phyloP scores from a whole-genome alignment of 2,329 filamentous ascomycete genomes.

The Trichoderma sp. region DNA sequence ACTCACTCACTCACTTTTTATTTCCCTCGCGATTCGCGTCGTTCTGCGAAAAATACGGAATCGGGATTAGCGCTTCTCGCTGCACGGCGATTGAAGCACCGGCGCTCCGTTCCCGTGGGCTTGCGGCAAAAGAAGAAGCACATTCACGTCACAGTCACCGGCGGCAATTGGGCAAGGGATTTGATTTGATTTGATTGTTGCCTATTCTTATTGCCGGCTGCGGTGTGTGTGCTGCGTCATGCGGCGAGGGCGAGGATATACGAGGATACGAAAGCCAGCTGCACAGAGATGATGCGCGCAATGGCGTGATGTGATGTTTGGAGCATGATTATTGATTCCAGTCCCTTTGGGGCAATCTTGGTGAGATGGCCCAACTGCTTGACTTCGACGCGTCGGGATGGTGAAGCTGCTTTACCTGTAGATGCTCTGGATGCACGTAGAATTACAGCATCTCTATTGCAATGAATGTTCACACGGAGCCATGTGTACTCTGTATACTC shows the following conservation, averaged over 20 bases:
- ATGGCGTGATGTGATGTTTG: background rate
- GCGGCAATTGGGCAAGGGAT: background rate
- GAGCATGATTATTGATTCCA: background rate
- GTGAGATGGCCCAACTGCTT: background rate
- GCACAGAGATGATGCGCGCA: background rate
- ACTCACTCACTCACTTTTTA: background rate
- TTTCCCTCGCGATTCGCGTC: conserved; percentile 13
- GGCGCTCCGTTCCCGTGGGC: background rate
- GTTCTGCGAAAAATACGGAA: background rate
- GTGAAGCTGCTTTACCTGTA: background rate
- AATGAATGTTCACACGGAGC: background rate
- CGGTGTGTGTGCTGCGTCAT: background rate
- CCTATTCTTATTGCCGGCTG: background rate
- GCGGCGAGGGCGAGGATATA: background rate
- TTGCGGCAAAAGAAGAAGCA: background rate
- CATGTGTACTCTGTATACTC: background rate
- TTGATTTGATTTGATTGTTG: background rate
- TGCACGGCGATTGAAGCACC: conserved; percentile 4
- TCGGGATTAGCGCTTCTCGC: background rate
- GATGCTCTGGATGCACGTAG: background rate
- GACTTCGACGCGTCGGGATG: background rate
- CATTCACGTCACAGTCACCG: background rate
- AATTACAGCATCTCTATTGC: background rate
- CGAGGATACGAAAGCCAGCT: background rate
- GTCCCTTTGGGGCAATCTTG: background rate